phyloP scores from a whole-genome alignment of 805 yeast species.

The Candida glaebosa region DNA sequence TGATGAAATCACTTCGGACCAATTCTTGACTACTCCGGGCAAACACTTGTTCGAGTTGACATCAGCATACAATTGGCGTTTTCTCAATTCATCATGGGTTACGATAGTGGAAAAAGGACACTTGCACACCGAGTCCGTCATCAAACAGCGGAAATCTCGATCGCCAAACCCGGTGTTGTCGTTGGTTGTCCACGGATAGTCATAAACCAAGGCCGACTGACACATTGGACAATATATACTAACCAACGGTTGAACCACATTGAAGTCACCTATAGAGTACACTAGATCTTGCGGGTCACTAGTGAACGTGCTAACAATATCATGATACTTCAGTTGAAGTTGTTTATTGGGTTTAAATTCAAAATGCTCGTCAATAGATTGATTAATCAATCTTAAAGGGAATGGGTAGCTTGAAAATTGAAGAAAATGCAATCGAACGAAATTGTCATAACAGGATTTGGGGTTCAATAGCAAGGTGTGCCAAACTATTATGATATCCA shows the following conservation, averaged over 20 bases:
- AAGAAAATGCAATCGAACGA: constrained; percentile 10
- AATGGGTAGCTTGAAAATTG: constrained; percentile 11
- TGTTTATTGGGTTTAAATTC: constrained; percentile 5
- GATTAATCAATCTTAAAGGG: constrained; percentile 10
- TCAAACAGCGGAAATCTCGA: background rate
- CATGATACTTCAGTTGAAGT: constrained; percentile 1
- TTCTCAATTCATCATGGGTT: constrained; percentile 7
- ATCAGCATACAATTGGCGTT: constrained; percentile 7
- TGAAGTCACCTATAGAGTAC: background rate
- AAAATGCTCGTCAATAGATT: constrained; percentile 8
- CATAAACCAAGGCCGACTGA: background rate
- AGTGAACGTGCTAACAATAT: constrained; percentile 1
- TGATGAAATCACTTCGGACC: constrained; percentile 3
- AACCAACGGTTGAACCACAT: background rate
- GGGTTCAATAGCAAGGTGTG: constrained; percentile 20
- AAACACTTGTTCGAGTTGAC: background rate
- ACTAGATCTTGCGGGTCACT: background rate
- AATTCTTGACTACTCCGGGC: constrained; percentile 8
- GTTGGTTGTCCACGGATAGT: background rate
- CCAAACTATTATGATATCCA: constrained; percentile 22
- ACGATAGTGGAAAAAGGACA: background rate
- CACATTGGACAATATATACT: constrained; percentile 2
- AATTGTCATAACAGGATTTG: constrained; percentile 12
- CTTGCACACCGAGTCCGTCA: background rate
- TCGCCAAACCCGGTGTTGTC: constrained; percentile 7